Percentiles rank a stretch among this genome's conserved stretches.
These are phyloP conservation scores for Sarocladiaceae sp. DNA, from an alignment of 2,329 filamentous ascomycete genomes.

Conservation along the genomic window DNA sequence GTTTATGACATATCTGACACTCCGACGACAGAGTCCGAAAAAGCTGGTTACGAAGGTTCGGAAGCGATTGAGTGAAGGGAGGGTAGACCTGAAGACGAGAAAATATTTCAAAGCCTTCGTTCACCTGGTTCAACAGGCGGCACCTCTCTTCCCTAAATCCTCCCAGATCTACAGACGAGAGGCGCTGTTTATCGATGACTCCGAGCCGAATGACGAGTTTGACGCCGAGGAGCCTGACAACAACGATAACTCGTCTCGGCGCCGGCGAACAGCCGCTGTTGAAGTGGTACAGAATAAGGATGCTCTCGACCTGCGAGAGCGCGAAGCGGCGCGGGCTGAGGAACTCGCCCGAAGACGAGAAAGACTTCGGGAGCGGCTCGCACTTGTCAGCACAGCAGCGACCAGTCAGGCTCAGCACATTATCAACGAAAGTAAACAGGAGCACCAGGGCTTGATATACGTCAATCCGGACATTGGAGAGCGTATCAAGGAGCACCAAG, in stretches of 20 bases:
- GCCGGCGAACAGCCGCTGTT: slow-evolving; percentile 16
- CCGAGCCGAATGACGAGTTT: slow-evolving; percentile 14
- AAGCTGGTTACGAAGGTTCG: neutral
- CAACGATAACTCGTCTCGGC: slow-evolving; percentile 14
- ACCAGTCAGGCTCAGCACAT: slow-evolving; percentile 47
- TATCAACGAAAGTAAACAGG: slow-evolving; percentile 60
- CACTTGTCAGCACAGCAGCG: slow-evolving; percentile 32
- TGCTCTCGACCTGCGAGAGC: slow-evolving; percentile 47
- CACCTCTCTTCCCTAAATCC: slow-evolving; percentile 23
- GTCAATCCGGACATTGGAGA: slow-evolving; percentile 57
- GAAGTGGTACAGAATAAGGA: slow-evolving; percentile 30
- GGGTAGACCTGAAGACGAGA: neutral
- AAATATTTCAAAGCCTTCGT: slow-evolving; percentile 1
- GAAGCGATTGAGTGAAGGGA: neutral
- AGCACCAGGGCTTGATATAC: slow-evolving; percentile 55
- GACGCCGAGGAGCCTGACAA: slow-evolving; percentile 15
- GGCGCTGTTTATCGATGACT: slow-evolving; percentile 15
- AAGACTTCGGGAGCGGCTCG: slow-evolving; percentile 41
- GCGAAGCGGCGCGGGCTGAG: slow-evolving; percentile 44
- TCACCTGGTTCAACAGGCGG: slow-evolving; percentile 16
- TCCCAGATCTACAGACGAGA: slow-evolving; percentile 25
- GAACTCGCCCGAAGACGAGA: slow-evolving; percentile 47
- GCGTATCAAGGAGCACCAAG: slow-evolving; percentile 72
- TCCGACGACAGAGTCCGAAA: neutral
- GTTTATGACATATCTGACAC: neutral